A percentile compares a stretch with the other conserved stretches of the same genome.
Conservation (phyloP, 1,284 basidiomycete genomes). For the Leccinum griseonigrum region DNA sequence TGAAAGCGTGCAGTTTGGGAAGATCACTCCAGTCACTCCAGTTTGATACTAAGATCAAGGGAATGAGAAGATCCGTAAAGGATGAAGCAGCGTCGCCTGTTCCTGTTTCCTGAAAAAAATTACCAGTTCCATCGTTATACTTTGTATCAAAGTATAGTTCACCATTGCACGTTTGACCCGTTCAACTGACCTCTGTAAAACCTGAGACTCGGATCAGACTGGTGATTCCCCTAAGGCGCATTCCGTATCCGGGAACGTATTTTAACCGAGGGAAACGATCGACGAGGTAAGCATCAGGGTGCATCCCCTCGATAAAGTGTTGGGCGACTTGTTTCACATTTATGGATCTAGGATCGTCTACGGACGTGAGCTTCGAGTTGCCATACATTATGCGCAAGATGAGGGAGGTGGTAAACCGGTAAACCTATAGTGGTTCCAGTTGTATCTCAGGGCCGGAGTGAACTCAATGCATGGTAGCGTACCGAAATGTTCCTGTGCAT, state of each 20-base stretch:
- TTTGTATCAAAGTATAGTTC: background rate
- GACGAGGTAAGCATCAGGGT: conserved; percentile 57
- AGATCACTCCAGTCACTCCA: conserved; percentile 50
- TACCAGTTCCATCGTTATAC: conserved; percentile 8
- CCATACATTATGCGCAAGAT: conserved; percentile 68
- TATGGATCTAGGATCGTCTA: conserved; percentile 55
- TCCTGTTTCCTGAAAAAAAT: conserved; percentile 18
- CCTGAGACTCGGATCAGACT: conserved; percentile 45
- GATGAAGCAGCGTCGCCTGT: conserved; percentile 40
- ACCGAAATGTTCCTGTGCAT: conserved; percentile 20
- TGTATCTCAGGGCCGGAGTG: background rate
- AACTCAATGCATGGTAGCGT: background rate
- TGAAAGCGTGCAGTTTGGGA: conserved; percentile 59
- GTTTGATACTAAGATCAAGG: conserved; percentile 34
- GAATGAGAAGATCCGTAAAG: conserved; percentile 32
- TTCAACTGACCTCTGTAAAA: conserved; percentile 52
- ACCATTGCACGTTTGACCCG: conserved; percentile 48
- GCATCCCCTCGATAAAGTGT: conserved; percentile 49
- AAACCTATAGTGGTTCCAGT: conserved; percentile 39
- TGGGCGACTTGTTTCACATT: conserved; percentile 46
- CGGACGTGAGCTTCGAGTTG: conserved; percentile 45
- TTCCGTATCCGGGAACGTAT: conserved; percentile 31
- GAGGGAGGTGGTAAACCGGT: conserved; percentile 46
- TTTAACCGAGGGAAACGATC: conserved; percentile 57
- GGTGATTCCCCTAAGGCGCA: conserved; percentile 38